Evolutionary conservation across 1,139 yeast genomes (phyloP).

Genomic region (Yamadazyma jaroonii): DNA sequence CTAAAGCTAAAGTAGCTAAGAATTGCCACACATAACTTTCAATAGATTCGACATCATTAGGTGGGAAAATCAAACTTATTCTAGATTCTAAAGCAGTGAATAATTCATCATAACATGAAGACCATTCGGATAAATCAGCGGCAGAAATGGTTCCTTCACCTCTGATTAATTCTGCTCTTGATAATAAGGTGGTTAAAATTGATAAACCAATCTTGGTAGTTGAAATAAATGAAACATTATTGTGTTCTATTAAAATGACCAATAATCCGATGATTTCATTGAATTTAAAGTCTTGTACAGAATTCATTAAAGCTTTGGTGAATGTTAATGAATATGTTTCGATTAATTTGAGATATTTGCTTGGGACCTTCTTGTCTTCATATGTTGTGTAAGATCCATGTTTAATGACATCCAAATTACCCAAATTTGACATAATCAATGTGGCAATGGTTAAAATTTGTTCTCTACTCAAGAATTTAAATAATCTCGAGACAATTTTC

Average conservation of each 20-base stretch:
- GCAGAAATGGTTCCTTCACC: conserved; percentile 71
- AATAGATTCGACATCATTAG: conserved; percentile 44
- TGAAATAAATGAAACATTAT: conserved; percentile 68
- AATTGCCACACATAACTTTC: conserved; percentile 91
- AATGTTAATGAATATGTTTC: conserved; percentile 82
- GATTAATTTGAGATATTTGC: conserved; percentile 57
- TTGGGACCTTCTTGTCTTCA: conserved; percentile 49
- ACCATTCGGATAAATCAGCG: conserved; percentile 70
- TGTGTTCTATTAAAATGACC: conserved; percentile 69
- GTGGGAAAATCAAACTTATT: conserved; percentile 80
- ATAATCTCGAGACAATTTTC: conserved; percentile 83
- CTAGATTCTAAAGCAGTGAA: conserved; percentile 80
- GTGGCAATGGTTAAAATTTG: conserved; percentile 79
- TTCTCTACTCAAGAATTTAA: conserved; percentile 75
- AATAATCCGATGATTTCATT: conserved; percentile 81
- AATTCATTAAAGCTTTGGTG: conserved; percentile 80
- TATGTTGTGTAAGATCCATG: conserved; percentile 77
- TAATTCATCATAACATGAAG: conserved; percentile 74
- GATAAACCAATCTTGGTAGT: conserved; percentile 88
- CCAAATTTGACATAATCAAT: conserved; percentile 77
- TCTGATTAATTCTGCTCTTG: conserved; percentile 88
- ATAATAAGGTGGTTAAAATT: conserved; percentile 79
- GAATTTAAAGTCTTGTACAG: conserved; percentile 79
- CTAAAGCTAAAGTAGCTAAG: conserved; percentile 87
- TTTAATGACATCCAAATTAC: conserved; percentile 74